Percentiles rank a stretch among this genome's conserved stretches.
Conservation (phyloP, 345 rosid species). For the sweet orange (Citrus sinensis) region DNA sequence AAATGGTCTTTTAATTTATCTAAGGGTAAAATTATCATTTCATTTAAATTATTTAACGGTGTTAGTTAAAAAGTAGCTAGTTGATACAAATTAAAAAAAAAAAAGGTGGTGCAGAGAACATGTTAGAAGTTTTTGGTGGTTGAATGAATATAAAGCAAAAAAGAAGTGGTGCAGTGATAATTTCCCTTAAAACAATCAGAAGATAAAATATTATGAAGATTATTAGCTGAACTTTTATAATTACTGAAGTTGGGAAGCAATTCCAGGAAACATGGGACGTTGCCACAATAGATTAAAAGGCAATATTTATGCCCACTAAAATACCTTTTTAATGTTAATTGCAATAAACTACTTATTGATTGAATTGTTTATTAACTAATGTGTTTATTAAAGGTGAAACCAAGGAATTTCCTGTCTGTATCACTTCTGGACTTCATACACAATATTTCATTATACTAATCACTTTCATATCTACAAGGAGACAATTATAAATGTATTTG, state of each 20-base stretch:
- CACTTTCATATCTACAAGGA: not conserved
- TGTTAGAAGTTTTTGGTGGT: too few species aligned
- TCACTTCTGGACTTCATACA: slow-evolving; percentile 3
- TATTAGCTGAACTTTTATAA: not conserved
- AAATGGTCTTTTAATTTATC: too few species aligned
- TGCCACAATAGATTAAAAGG: not conserved
- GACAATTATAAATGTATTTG: not conserved
- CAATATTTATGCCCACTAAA: not conserved
- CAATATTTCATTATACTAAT: not conserved
- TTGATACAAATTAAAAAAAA: too few species aligned
- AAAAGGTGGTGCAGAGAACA: too few species aligned
- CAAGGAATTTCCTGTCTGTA: not conserved
- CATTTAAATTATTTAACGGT: too few species aligned
- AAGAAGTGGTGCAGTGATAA: too few species aligned
- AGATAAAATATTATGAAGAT: not conserved
- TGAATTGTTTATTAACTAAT: not conserved
- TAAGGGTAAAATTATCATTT: too few species aligned
- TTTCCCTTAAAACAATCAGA: not conserved
- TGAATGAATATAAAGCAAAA: too few species aligned
- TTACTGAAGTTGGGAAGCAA: not conserved
- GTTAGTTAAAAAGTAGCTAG: too few species aligned
- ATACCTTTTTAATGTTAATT: not conserved
- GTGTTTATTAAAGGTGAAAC: not conserved
- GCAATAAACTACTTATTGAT: not conserved
- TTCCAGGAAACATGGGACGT: slow-evolving; percentile 9